Percentiles rank a stretch among this genome's conserved stretches.
Conservation (phyloP, 345 rosid genomes). For the Triadica sebifera region DNA sequence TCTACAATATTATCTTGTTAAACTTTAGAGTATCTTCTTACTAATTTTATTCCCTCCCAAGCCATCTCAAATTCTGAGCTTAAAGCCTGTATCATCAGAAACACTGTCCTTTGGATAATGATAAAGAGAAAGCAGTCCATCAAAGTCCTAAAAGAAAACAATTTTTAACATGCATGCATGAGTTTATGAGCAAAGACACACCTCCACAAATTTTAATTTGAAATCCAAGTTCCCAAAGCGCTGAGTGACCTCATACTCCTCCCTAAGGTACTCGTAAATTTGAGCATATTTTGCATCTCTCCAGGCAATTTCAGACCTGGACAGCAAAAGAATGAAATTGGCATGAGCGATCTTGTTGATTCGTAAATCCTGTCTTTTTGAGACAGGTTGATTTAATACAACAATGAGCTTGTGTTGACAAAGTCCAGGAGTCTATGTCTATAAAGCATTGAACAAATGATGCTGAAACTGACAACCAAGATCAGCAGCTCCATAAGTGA, state of each 20-base stretch:
- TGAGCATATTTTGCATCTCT: slow-evolving; percentile 89
- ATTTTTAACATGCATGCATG: neutral
- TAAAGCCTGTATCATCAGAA: neutral
- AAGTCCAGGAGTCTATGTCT: too few species aligned
- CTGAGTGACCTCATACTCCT: slow-evolving; percentile 89
- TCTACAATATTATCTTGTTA: too few species aligned
- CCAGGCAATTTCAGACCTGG: slow-evolving; percentile 97
- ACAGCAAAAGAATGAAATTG: slow-evolving; percentile 18
- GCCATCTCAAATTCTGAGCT: slow-evolving; percentile 5
- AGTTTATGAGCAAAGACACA: slow-evolving; percentile 26
- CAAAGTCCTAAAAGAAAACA: neutral
- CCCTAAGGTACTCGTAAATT: slow-evolving; percentile 82
- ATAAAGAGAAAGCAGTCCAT: too few species aligned
- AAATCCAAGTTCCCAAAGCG: slow-evolving; percentile 82
- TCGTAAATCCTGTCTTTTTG: neutral
- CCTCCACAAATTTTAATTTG: slow-evolving; percentile 92
- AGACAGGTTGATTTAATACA: neutral
- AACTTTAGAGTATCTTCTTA: neutral
- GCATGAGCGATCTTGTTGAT: neutral
- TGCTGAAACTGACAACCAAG: neutral
- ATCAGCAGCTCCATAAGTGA: neutral
- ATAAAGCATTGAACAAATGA: neutral
- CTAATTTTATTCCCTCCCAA: neutral
- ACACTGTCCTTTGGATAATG: neutral
- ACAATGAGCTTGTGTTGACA: neutral